Evolutionary conservation across 2,329 filamentous ascomycete species (phyloP).

Genomic region (Bipolaris gigantea): DNA sequence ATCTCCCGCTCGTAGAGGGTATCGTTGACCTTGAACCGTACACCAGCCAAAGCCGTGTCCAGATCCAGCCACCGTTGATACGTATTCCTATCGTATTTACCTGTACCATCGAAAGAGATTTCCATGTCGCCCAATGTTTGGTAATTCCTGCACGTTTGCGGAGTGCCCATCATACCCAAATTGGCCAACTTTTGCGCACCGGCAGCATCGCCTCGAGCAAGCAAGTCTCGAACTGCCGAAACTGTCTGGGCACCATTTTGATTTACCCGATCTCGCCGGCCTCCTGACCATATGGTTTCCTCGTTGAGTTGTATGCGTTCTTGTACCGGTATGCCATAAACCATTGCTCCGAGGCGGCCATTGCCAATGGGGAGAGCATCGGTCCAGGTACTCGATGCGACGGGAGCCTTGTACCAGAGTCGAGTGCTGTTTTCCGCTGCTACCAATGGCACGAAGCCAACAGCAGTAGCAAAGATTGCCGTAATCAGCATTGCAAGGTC

Average conservation of each 20-base stretch:
- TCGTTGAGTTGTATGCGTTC: conserved; percentile 54
- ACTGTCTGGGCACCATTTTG: conserved; percentile 5
- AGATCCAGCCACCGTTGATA: conserved; percentile 9
- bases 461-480: not conserved
- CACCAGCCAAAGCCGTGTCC: not conserved
- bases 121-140: conserved; percentile 8
- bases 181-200: conserved; percentile 9
- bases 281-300: conserved; percentile 44
- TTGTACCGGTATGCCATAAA: conserved; percentile 49
- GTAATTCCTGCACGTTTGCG: conserved; percentile 2
- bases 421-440: conserved; percentile 1
- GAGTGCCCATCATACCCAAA: conserved; percentile 9
- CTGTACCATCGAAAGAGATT: conserved; percentile 4
- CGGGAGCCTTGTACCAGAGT: conserved; percentile 7
- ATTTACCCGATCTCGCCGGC: conserved; percentile 46
- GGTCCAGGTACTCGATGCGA: conserved; percentile 32
- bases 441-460: not conserved
- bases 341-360: conserved; percentile 52
- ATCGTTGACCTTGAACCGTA: conserved; percentile 1
- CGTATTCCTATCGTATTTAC: not conserved
- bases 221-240: conserved; percentile 3
- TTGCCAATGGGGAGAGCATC: conserved; percentile 55
- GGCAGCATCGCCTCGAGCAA: not conserved
- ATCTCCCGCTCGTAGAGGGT: conserved; percentile 7
- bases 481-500: not conserved